phyloP scores from a whole-genome alignment of 2,329 filamentous ascomycete genomes.

The Trichoderma citrinoviride region DNA sequence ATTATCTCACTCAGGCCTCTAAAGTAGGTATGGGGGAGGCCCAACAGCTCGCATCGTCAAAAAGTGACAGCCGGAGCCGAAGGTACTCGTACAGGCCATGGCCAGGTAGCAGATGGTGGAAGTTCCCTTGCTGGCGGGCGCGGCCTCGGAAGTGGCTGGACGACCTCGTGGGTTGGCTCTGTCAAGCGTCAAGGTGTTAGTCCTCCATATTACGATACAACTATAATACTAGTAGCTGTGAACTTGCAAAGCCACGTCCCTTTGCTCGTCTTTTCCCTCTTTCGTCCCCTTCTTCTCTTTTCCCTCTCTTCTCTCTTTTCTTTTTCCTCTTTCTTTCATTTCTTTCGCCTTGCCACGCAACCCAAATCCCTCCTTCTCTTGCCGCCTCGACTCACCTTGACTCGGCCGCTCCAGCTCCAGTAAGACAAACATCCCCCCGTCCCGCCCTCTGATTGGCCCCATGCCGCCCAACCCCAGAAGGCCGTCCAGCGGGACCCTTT shows the following conservation, averaged over 20 bases:
- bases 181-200: not conserved
- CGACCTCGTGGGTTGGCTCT: not conserved
- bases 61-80: not conserved
- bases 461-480: not conserved
- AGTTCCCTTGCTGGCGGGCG: conserved; percentile 7
- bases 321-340: not conserved
- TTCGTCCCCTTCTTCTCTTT: not conserved
- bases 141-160: conserved; percentile 17
- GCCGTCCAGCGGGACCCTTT: conserved; percentile 1
- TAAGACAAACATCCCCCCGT: not conserved
- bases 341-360: not conserved
- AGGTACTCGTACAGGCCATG: too few species aligned
- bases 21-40: not conserved
- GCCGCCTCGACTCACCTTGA: not conserved
- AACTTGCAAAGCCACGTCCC: conserved; percentile 22
- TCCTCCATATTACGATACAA: too few species aligned
- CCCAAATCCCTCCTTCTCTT: not conserved
- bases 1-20: conserved; percentile 16
- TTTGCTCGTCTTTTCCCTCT: not conserved
- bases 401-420: not conserved
- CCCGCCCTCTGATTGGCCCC: not conserved
- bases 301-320: not conserved
- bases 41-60: not conserved
- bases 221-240: too few species aligned
- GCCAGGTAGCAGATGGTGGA: too few species aligned